Evolutionary conservation across 805 yeast genomes (phyloP).

Genomic region (Cyberlindnera maclurae): DNA sequence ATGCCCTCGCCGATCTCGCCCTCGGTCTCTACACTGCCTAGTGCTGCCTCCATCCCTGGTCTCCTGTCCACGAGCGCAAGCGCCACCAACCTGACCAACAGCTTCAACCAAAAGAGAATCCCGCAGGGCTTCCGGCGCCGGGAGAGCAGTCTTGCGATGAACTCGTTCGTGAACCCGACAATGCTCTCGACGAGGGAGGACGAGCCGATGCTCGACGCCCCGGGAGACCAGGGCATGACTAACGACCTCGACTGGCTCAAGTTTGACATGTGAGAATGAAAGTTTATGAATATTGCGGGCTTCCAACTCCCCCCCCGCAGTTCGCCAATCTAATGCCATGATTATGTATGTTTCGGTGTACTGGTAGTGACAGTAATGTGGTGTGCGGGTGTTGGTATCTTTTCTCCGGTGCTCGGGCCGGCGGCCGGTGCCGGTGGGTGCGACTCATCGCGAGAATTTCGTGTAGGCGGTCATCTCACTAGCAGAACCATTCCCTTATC

Average conservation of each 20-base stretch:
- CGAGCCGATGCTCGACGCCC: neutral
- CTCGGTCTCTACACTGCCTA: conserved; percentile 6
- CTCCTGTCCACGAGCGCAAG: conserved; percentile 13
- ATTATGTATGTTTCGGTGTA: neutral
- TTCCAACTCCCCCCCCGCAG: neutral
- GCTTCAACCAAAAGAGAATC: conserved; percentile 23
- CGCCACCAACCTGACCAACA: conserved; percentile 20
- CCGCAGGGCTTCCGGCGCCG: conserved; percentile 21
- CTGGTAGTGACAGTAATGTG: neutral
- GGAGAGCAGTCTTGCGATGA: conserved; percentile 3
- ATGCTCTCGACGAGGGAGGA: conserved; percentile 9
- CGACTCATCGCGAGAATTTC: no score
- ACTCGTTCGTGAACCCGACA: conserved; percentile 9
- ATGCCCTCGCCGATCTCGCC: conserved; percentile 24
- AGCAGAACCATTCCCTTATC: no score
- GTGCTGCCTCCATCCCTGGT: conserved; percentile 17
- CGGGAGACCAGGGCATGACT: conserved; percentile 12
- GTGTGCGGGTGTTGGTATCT: neutral
- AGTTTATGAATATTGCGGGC: neutral
- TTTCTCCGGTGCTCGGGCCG: neutral
- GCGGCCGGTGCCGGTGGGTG: neutral
- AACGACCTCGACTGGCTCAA: conserved; percentile 25
- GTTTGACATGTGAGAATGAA: conserved; percentile 19
- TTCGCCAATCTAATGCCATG: neutral
- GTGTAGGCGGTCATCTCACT: no score